Evolutionary conservation across 768 basidiomycete species (phyloP).

Genomic region (Podaxis carcinomalis): DNA sequence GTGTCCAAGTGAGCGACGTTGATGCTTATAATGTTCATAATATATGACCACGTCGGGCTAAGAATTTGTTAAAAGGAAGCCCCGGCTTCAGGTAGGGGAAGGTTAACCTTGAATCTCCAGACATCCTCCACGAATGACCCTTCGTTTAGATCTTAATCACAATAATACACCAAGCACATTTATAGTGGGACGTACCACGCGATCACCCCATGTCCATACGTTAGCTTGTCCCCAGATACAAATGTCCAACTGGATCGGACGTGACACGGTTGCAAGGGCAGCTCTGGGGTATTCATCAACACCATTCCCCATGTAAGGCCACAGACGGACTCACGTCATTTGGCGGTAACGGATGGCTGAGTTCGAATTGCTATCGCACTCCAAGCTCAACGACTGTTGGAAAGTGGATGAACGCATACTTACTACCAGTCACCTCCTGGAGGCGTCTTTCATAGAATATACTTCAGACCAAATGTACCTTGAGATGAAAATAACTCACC

Average conservation of each 20-base stretch:
- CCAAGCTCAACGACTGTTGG: neutral
- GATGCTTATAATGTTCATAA: constrained; percentile 38
- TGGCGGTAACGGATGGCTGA: constrained; percentile 53
- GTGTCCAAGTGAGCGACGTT: constrained; percentile 28
- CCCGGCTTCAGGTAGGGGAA: neutral
- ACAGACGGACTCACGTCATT: constrained; percentile 38
- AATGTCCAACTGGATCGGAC: constrained; percentile 44
- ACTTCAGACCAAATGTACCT: neutral
- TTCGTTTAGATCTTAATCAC: constrained; percentile 11
- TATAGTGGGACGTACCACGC: constrained; percentile 28
- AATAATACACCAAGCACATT: neutral
- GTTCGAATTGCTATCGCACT: constrained; percentile 42
- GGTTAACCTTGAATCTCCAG: constrained; percentile 38
- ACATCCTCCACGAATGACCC: constrained; percentile 55
- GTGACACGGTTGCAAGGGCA: constrained; percentile 38
- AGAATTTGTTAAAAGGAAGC: neutral
- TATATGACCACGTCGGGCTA: constrained; percentile 46
- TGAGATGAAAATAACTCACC: constrained; percentile 21
- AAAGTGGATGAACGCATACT: constrained; percentile 14
- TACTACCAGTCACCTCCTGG: constrained; percentile 45
- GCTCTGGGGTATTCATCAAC: constrained; percentile 24
- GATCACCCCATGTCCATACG: constrained; percentile 57
- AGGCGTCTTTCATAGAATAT: constrained; percentile 21
- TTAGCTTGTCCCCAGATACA: constrained; percentile 54
- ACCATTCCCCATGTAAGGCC: neutral